A percentile compares a stretch with the other conserved stretches of the same genome.
These are phyloP conservation scores for Sporothrix luriei DNA, from an alignment of 2,329 filamentous ascomycete species.

Conservation along the genomic window DNA sequence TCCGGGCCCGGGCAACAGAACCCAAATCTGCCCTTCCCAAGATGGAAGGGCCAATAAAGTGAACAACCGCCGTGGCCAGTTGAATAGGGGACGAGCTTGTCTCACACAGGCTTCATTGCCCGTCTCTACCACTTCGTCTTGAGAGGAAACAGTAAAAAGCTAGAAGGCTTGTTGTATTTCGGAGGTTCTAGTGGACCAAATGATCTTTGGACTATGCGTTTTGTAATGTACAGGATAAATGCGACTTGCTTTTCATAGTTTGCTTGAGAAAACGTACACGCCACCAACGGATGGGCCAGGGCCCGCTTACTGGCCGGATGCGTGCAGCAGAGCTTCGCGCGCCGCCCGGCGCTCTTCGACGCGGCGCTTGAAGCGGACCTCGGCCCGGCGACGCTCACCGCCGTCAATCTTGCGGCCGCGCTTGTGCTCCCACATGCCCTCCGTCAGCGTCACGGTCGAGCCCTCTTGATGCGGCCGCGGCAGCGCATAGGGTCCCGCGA, in stretches of 20 bases:
- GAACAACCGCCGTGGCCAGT: neutral
- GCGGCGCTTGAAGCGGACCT: constrained; percentile 84
- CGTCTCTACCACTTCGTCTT: neutral
- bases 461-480: constrained; percentile 65
- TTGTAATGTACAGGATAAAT: neutral
- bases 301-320: neutral
- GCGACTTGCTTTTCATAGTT: neutral
- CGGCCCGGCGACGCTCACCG: constrained; percentile 84
- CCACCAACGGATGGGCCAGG: neutral
- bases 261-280: neutral
- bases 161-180: constrained; percentile 6
- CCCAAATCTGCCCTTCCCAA: neutral
- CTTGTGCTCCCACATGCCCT: constrained; percentile 91
- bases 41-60: neutral
- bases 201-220: constrained; percentile 15
- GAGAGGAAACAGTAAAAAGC: neutral
- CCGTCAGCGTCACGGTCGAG: constrained; percentile 69
- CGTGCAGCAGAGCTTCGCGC: constrained; percentile 42
- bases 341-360: constrained; percentile 74
- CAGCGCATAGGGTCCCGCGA: constrained; percentile 74
- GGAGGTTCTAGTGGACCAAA: neutral
- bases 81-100: neutral
- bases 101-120: neutral
- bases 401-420: constrained; percentile 92
- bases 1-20: neutral